phyloP scores from a whole-genome alignment of 2,329 filamentous ascomycete genomes.

The Aspergillus luchuensis region DNA sequence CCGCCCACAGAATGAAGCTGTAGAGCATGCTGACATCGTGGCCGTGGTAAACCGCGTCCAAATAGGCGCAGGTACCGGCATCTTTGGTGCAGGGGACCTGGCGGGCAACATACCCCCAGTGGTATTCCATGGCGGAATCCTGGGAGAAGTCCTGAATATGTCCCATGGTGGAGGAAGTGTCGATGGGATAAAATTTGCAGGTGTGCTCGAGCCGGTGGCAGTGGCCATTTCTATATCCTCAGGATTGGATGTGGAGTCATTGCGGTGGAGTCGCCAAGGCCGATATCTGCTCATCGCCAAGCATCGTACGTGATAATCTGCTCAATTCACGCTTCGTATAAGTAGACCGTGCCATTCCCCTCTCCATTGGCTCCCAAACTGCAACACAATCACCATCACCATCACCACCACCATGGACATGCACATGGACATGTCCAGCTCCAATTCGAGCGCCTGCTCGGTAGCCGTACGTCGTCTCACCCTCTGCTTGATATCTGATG shows the following conservation, averaged over 20 bases:
- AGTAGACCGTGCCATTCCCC: no score
- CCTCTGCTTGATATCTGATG: neutral
- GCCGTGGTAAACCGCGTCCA: constrained; percentile 57
- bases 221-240: neutral
- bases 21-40: constrained; percentile 60
- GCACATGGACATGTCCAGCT: constrained; percentile 16
- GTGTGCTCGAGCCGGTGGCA: neutral
- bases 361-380: neutral
- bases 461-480: constrained; percentile 22
- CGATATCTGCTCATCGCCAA: constrained; percentile 13
- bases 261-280: constrained; percentile 5
- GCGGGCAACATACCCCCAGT: constrained; percentile 61
- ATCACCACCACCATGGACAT: constrained; percentile 21
- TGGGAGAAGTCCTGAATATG: constrained; percentile 51
- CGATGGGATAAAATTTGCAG: neutral
- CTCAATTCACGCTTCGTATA: no score
- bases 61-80: constrained; percentile 59
- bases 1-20: constrained; percentile 59
- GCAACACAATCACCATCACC: no score
- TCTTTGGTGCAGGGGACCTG: constrained; percentile 61
- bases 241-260: neutral
- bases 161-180: constrained; percentile 22
- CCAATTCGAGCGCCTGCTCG: constrained; percentile 21
- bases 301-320: neutral
- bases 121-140: constrained; percentile 46